These are phyloP conservation scores for Primulina eburnea DNA, from an alignment of 257 asterid species.

Conservation along the genomic window DNA sequence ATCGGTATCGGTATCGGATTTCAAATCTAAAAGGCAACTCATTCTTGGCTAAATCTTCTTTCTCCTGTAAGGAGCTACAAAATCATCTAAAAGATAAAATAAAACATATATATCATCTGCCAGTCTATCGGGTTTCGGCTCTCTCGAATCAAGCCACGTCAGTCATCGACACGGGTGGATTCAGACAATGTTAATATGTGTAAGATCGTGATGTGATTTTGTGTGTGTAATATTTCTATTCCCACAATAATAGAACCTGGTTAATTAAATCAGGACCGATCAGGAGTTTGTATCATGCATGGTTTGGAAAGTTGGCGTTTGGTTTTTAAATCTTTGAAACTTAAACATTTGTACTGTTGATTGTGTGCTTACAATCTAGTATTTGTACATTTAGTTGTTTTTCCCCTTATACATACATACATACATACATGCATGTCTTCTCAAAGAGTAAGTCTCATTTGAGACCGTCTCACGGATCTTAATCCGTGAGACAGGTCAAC, in stretches of 20 bases:
- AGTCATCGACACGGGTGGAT: background rate
- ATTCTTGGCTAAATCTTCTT: constrained; percentile 65
- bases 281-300: background rate
- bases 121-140: background rate
- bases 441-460: no score
- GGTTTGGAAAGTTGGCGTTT: background rate
- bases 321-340: background rate
- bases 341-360: background rate
- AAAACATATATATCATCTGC: background rate
- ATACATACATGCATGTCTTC: no score
- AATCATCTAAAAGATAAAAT: background rate
- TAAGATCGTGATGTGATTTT: background rate
- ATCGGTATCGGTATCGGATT: constrained; percentile 31
- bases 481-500: no score
- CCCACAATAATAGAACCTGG: background rate
- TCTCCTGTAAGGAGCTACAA: background rate
- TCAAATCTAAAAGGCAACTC: constrained; percentile 57
- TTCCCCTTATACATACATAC: no score
- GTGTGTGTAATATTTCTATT: background rate
- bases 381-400: no score
- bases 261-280: no score
- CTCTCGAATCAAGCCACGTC: background rate
- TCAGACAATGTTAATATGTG: background rate
- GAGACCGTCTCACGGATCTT: no score
- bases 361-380: no score